Conservation (phyloP, 2,329 filamentous ascomycete species). For the Pleurostoma richardsiae region DNA sequence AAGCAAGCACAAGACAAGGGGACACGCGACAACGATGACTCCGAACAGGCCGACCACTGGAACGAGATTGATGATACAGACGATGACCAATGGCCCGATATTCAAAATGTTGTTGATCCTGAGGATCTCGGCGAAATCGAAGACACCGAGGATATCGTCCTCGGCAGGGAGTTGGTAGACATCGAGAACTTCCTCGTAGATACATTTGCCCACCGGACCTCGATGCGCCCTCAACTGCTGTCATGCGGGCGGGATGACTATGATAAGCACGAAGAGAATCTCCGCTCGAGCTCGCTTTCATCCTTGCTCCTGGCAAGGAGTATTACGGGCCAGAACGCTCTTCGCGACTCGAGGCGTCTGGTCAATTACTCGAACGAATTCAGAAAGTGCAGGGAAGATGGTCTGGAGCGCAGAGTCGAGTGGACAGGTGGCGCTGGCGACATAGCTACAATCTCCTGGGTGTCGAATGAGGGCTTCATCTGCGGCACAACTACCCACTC, state of each 20-base stretch:
- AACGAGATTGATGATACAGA: too few relatives aligned
- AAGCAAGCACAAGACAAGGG: too few relatives aligned
- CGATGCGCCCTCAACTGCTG: slow-evolving; percentile 16
- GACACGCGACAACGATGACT: too few relatives aligned
- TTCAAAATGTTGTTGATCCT: too few relatives aligned
- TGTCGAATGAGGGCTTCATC: slow-evolving; percentile 47
- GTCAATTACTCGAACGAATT: slow-evolving; percentile 39
- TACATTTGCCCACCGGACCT: slow-evolving; percentile 15
- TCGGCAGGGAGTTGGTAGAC: slow-evolving; percentile 22
- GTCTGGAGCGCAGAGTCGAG: slow-evolving; percentile 42
- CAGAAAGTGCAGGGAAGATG: slow-evolving; percentile 43
- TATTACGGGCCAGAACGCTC: slow-evolving; percentile 35
- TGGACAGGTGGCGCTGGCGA: slow-evolving; percentile 60
- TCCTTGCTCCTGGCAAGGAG: slow-evolving; percentile 44
- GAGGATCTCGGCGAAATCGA: too few relatives aligned
- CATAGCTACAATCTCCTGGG: slow-evolving; percentile 53
- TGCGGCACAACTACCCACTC: slow-evolving; percentile 60
- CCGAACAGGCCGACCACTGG: too few relatives aligned
- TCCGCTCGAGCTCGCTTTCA: slow-evolving; percentile 25
- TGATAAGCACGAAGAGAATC: slow-evolving; percentile 17
- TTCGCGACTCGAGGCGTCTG: slow-evolving; percentile 31
- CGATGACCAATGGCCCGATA: too few relatives aligned
- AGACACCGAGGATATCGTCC: neutral
- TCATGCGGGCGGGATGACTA: slow-evolving; percentile 23
- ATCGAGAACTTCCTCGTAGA: slow-evolving; percentile 32